Percentiles rank a stretch among this genome's conserved stretches.
Evolutionary conservation across 2,329 filamentous ascomycete genomes (phyloP).

Genomic region (Lasiodiplodia gonubiensis): DNA sequence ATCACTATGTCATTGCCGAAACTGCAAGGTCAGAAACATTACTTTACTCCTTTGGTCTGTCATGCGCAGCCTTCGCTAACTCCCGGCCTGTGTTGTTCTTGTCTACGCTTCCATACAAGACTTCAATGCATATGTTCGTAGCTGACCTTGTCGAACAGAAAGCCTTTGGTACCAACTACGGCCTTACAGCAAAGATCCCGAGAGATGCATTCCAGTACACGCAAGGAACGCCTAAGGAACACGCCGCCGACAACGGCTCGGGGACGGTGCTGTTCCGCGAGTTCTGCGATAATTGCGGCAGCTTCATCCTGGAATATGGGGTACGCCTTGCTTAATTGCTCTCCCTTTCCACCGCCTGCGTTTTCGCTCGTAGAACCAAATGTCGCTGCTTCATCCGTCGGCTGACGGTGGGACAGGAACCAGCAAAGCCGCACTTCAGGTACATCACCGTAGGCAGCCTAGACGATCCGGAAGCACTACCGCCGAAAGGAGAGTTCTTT

Average conservation of each 20-base stretch:
- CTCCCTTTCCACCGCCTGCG: not conserved
- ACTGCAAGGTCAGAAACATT: constrained; percentile 53
- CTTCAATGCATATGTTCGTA: not conserved
- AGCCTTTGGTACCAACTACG: constrained; percentile 59
- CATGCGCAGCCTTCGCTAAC: not conserved
- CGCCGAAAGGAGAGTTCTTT: constrained; percentile 71
- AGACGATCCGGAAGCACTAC: constrained; percentile 36
- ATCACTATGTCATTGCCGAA: constrained; percentile 59
- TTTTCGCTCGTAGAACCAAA: not conserved
- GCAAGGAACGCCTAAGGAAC: constrained; percentile 41
- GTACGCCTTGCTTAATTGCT: not conserved
- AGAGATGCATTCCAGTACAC: constrained; percentile 51
- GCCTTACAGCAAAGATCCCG: constrained; percentile 59
- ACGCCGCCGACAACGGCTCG: constrained; percentile 56
- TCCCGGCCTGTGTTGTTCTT: too few species aligned
- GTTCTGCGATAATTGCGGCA: constrained; percentile 60
- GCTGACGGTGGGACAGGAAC: constrained; percentile 30
- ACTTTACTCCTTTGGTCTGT: not conserved
- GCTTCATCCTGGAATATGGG: constrained; percentile 59
- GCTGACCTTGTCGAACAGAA: constrained; percentile 44
- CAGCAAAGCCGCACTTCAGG: constrained; percentile 35
- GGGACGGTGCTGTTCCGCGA: constrained; percentile 51
- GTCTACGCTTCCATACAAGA: not conserved
- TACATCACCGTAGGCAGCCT: constrained; percentile 36
- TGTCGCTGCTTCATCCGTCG: not conserved